Evolutionary conservation across 805 yeast genomes (phyloP).

Genomic region (Saccharomycopsis sp.): DNA sequence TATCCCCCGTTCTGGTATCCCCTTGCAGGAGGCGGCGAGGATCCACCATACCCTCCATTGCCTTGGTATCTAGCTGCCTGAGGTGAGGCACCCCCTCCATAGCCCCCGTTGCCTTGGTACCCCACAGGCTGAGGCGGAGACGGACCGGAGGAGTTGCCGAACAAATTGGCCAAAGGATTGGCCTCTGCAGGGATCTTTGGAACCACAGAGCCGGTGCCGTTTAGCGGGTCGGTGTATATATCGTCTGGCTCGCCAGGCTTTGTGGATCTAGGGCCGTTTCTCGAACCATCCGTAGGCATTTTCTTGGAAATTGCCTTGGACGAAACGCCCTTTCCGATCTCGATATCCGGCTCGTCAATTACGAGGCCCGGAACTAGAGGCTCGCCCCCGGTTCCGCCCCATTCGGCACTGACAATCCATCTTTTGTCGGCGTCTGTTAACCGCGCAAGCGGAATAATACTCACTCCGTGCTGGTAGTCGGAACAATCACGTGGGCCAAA

Average conservation of each 20-base stretch:
- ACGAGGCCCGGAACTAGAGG: conserved; percentile 73
- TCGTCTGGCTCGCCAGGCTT: conserved; percentile 47
- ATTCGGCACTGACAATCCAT: conserved; percentile 86
- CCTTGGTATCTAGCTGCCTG: no score
- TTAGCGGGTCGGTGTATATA: conserved; percentile 27
- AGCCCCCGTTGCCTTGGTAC: neutral
- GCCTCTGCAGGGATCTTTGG: conserved; percentile 31
- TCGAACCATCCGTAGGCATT: conserved; percentile 85
- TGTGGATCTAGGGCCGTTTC: conserved; percentile 80
- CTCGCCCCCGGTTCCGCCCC: conserved; percentile 96
- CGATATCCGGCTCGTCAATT: conserved; percentile 96
- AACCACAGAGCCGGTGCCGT: conserved; percentile 24
- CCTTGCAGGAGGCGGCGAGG: neutral
- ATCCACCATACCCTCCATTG: no score
- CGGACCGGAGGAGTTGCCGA: conserved; percentile 22
- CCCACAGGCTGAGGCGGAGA: conserved; percentile 1
- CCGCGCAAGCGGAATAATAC: conserved; percentile 79
- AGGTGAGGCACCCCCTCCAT: neutral
- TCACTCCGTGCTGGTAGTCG: conserved; percentile 85
- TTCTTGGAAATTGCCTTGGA: conserved; percentile 86
- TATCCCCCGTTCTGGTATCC: neutral
- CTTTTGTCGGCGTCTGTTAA: conserved; percentile 89
- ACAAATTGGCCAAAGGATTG: conserved; percentile 46
- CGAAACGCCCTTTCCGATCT: conserved; percentile 88
- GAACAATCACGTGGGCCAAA: conserved; percentile 98